Evolutionary conservation across 2,329 filamentous ascomycete species (phyloP), one percentile per base, ranked within the genome.

Genomic region (Aspergillus novofumigatus): DNA sequence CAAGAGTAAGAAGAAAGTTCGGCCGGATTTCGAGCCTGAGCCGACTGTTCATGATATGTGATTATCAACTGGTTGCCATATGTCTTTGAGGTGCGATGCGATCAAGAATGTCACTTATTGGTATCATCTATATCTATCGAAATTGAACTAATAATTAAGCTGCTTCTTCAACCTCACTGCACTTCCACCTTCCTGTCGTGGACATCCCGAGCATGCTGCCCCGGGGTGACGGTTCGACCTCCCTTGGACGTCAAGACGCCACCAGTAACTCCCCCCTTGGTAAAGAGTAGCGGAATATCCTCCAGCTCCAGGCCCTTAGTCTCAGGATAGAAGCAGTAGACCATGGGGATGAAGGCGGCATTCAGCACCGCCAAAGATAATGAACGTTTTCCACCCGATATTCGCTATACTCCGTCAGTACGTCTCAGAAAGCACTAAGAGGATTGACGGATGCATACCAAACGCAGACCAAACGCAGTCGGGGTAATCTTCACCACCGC

Each of bases 301-400:
- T 89, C 86, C 0, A 89, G 77, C 0, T 83, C 83, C 1, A 87
- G 70, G 0, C 84, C 78, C 67, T 86, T 87, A 0, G 86, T 88
- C 70, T 88, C 85, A 0, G 85, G 85, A 3, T 86, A 86, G 64
- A 85, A 80, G 67, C 85, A 84, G 75, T 81, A 88, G 47, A 87
- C 81, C 49, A 86, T 84, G 0, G 77, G 77, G 17, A 80, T 71
- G 57, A 68, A 65, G 9, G 56, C 49, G 20, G 53, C 51, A 57
- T 59, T 67, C 9, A 68, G 60, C 21, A 60, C 51, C 0, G 67
- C 65, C n/a, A 38, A 69, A 70, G 41, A 69, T 71, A 32, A 69
- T 67, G 41, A 70, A 72, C 4, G 66, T 69, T 49, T 59, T 58
- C 67, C 65, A 70, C 17, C 61, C 62, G 48, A 74, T 70, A 29